Evolutionary conservation across 1,284 basidiomycete species (phyloP).

Genomic region (Irpex sp.): DNA sequence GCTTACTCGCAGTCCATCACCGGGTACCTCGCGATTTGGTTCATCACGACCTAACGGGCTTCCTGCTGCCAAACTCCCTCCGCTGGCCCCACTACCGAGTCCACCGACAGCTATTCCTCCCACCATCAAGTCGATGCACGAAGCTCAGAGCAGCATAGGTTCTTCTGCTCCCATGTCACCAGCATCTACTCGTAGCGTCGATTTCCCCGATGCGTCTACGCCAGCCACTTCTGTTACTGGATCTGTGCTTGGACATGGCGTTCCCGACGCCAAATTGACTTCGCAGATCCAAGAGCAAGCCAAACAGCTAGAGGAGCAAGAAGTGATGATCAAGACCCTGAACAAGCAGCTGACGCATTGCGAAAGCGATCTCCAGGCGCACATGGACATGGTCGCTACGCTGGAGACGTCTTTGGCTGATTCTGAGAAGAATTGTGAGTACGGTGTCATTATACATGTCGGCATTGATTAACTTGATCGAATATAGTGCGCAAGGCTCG

Average conservation of each 20-base stretch:
- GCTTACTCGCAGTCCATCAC: conserved; percentile 53
- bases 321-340: conserved; percentile 87
- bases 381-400: conserved; percentile 85
- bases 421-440: conserved; percentile 84
- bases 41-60: conserved; percentile 56
- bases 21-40: conserved; percentile 32
- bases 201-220: conserved; percentile 46
- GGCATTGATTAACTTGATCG: neutral
- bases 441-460: no score
- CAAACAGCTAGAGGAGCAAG: conserved; percentile 79
- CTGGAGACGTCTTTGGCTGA: conserved; percentile 83
- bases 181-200: conserved; percentile 59
- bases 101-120: conserved; percentile 67
- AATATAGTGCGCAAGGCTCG: conserved; percentile 80
- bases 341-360: conserved; percentile 91
- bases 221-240: conserved; percentile 54
- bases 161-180: conserved; percentile 45
- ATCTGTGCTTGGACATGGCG: conserved; percentile 26
- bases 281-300: conserved; percentile 69
- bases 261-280: conserved; percentile 51
- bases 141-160: conserved; percentile 36
- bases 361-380: conserved; percentile 86
- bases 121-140: conserved; percentile 53
- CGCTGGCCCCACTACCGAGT: conserved; percentile 84
- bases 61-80: conserved; percentile 75